Base-by-base conservation (phyloP, 345 rosid genomes). In the Salix koriyanagi region DNA sequence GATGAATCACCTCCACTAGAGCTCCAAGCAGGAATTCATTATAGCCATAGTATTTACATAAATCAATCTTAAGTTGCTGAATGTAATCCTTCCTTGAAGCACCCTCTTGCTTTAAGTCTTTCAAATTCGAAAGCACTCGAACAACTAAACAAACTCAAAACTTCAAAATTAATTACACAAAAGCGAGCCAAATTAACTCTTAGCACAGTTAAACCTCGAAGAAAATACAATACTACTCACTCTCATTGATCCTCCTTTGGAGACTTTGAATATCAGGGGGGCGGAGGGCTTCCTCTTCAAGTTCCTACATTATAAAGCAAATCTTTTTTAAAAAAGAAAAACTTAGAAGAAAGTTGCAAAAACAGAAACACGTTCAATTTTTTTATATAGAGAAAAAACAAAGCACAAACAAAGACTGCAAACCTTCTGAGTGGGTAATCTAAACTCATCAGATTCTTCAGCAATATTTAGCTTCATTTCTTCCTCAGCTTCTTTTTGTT, bases 351-450 rank as follows among this genome's bases (percentile, higher is more conserved):
- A 12, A 46, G 50, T 46, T 34, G 32, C 19, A 66, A 66, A 4
- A 66, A 6, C 37, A 66, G 21, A 15, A 21, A 52, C 42, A 72
- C 68, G 42, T 19, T 46, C 32, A 28, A 75, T 30, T 21, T 72
- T 67, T 64, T 58, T 39, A 60, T 34, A 25, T 1, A 42, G 54
- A 70, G 44, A 44, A 69, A 69, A 44, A 79, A 11, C 23, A 70
- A 44, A 70, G 0, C 67, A 11, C 14, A 39, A 52, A 9, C 62
- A 71, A 74, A 71, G 52, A 76, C 1, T 48, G 48, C 28, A 60
- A 4, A 96, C 99, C 96, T 93, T 90, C 80, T 89, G 75, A 50
- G 97, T 88, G 10, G 99, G 97, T 90, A 93, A 83, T 77, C 87
- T 86, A 84, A 96, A 93, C 69, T 85, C 94, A 81, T 93, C 97